Conservation (phyloP, 2,329 filamentous ascomycete genomes). For the Mycosphaerella sp. region DNA sequence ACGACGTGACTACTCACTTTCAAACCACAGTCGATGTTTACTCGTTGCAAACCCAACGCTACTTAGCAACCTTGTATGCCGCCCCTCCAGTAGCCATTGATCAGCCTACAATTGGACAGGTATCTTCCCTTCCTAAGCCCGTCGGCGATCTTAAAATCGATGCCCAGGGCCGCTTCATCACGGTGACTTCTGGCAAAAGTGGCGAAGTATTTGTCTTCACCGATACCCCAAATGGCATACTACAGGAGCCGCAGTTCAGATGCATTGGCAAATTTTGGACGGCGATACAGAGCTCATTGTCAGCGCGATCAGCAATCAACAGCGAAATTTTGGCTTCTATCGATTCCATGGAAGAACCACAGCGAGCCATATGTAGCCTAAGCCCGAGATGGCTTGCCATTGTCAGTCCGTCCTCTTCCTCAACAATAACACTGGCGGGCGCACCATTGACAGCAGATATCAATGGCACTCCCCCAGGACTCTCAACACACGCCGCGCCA, state of each 20-base stretch:
- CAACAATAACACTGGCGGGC: conserved; percentile 63
- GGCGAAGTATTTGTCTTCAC: conserved; percentile 78
- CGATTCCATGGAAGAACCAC: conserved; percentile 16
- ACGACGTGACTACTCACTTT: conserved; percentile 51
- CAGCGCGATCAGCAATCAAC: conserved; percentile 9
- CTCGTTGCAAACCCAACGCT: conserved; percentile 68
- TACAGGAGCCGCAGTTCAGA: conserved; percentile 39
- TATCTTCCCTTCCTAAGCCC: conserved; percentile 49
- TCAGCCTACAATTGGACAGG: conserved; percentile 22
- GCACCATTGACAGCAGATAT: conserved; percentile 48
- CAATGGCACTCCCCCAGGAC: conserved; percentile 50
- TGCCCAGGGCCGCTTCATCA: conserved; percentile 63
- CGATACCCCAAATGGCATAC: conserved; percentile 26
- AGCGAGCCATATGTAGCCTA: conserved; percentile 60
- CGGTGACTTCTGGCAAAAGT: conserved; percentile 71
- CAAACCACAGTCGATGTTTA: conserved; percentile 88
- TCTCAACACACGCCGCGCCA: conserved; percentile 58
- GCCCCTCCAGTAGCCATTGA: conserved; percentile 53
- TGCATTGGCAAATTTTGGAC: conserved; percentile 94
- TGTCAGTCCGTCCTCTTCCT: conserved; percentile 60
- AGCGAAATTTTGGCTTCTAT: conserved; percentile 28
- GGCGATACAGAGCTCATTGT: conserved; percentile 46
- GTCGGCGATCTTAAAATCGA: conserved; percentile 67
- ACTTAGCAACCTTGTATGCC: conserved; percentile 66
- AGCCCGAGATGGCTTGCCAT: conserved; percentile 71